Conservation (phyloP, 306 rosid species). For the Luffa aegyptiaca region DNA sequence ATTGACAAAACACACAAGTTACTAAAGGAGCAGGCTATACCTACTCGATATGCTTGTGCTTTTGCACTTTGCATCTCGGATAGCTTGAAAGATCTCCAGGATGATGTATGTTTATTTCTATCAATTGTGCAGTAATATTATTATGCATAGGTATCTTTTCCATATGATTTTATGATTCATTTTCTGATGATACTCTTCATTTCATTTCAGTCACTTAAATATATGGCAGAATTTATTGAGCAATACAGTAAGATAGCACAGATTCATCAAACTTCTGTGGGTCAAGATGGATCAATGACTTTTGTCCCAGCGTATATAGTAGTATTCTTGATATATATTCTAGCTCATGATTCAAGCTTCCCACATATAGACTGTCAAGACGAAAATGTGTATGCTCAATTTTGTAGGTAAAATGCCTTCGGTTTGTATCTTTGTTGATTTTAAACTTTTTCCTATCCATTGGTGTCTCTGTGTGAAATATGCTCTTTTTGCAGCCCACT, state of each 20-base stretch:
- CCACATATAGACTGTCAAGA: conserved; percentile 45
- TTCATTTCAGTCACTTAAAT: conserved; percentile 53
- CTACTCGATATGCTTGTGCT: conserved; percentile 79
- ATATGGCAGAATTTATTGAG: conserved; percentile 68
- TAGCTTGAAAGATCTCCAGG: conserved; percentile 38
- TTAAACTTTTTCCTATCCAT: background rate
- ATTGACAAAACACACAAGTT: conserved; percentile 53
- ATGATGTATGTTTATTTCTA: conserved; percentile 37
- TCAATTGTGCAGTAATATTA: background rate
- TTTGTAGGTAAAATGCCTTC: conserved; percentile 50
- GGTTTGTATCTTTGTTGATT: background rate
- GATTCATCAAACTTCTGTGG: conserved; percentile 40
- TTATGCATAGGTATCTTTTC: background rate
- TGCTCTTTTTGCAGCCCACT: conserved; percentile 72
- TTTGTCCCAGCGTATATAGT: conserved; percentile 62
- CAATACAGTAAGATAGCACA: conserved; percentile 55
- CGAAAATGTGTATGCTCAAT: conserved; percentile 45
- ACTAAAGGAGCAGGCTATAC: conserved; percentile 64
- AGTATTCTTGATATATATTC: conserved; percentile 71
- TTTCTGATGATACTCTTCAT: conserved; percentile 33
- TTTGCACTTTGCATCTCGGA: conserved; percentile 57
- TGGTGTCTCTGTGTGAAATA: conserved; percentile 20
- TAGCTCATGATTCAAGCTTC: conserved; percentile 54
- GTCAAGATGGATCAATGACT: conserved; percentile 36
- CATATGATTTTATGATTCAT: background rate